Evolutionary conservation across 108 stramenopile species (phyloP).

Genomic region (Discostella stelligeroides): DNA sequence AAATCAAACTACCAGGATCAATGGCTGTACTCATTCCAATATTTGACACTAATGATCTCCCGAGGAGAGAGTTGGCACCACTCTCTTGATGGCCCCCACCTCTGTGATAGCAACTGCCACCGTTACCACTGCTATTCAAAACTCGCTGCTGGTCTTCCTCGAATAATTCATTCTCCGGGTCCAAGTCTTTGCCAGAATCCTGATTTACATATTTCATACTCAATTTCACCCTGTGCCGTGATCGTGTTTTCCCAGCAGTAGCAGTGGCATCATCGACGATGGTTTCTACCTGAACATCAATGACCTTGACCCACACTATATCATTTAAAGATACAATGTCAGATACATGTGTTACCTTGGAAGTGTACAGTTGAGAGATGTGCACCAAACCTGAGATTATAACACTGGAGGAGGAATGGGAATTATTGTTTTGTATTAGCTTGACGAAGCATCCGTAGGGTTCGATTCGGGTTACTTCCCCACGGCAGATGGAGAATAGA

Average conservation of each 20-base stretch:
- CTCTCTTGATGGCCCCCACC: background rate
- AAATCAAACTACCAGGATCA: slow-evolving; percentile 61
- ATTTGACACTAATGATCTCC: slow-evolving; percentile 43
- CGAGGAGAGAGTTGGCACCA: slow-evolving; percentile 28
- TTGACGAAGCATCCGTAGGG: slow-evolving; percentile 68
- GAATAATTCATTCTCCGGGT: slow-evolving; percentile 27
- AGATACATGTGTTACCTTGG: slow-evolving; percentile 20
- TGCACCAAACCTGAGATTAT: slow-evolving; percentile 63
- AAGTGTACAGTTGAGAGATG: slow-evolving; percentile 57
- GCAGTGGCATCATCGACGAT: slow-evolving; percentile 58
- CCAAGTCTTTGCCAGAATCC: slow-evolving; percentile 62
- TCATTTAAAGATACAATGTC: slow-evolving; percentile 35
- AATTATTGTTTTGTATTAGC: too few species aligned
- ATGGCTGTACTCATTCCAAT: slow-evolving; percentile 75
- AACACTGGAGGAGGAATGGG: slow-evolving; percentile 7
- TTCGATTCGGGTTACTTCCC: slow-evolving; percentile 59
- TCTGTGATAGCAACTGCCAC: slow-evolving; percentile 14
- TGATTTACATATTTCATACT: slow-evolving; percentile 73
- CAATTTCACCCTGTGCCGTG: slow-evolving; percentile 48
- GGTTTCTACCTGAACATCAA: slow-evolving; percentile 44
- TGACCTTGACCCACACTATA: slow-evolving; percentile 37
- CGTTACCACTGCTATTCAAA: slow-evolving; percentile 3
- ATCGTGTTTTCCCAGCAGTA: slow-evolving; percentile 21
- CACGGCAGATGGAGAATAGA: slow-evolving; percentile 34
- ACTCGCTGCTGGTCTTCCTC: slow-evolving; percentile 27